phyloP scores from a whole-genome alignment of 768 basidiomycete genomes.

The Obba rivulosa region DNA sequence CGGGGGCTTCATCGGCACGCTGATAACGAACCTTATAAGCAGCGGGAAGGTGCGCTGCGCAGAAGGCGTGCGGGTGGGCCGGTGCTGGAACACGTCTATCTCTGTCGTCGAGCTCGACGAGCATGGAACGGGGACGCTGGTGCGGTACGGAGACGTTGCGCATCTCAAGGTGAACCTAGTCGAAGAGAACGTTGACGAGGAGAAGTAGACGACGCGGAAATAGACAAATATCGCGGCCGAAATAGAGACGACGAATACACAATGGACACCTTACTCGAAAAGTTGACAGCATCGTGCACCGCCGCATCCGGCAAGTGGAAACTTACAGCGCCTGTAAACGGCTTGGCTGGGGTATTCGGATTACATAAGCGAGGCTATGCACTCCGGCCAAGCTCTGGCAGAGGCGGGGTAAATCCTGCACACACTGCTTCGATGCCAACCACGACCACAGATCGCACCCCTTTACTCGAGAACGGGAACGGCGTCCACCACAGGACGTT shows the following conservation, averaged over 20 bases:
- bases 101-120: conserved; percentile 51
- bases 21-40: conserved; percentile 44
- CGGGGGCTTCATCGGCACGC: conserved; percentile 53
- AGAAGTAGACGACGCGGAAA: conserved; percentile 4
- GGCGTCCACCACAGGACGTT: conserved; percentile 20
- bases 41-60: conserved; percentile 33
- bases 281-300: too few species aligned
- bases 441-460: conserved; percentile 36
- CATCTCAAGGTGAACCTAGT: conserved; percentile 43
- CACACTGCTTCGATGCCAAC: conserved; percentile 6
- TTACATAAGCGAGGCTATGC: too few species aligned
- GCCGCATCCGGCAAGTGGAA: too few species aligned
- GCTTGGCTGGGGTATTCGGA: too few species aligned
- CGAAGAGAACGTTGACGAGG: conserved; percentile 48
- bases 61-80: conserved; percentile 24
- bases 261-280: too few species aligned
- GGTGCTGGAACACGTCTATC: conserved; percentile 51
- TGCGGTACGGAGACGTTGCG: conserved; percentile 48
- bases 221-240: too few species aligned
- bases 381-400: too few species aligned
- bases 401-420: not conserved
- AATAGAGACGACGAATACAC: too few species aligned
- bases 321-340: too few species aligned
- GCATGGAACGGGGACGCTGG: conserved; percentile 34
- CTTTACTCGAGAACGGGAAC: conserved; percentile 44